A percentile compares a stretch with the other conserved stretches of the same genome.
phyloP scores from a whole-genome alignment of 2,329 filamentous ascomycete species.

The Cladophialophora bantiana region DNA sequence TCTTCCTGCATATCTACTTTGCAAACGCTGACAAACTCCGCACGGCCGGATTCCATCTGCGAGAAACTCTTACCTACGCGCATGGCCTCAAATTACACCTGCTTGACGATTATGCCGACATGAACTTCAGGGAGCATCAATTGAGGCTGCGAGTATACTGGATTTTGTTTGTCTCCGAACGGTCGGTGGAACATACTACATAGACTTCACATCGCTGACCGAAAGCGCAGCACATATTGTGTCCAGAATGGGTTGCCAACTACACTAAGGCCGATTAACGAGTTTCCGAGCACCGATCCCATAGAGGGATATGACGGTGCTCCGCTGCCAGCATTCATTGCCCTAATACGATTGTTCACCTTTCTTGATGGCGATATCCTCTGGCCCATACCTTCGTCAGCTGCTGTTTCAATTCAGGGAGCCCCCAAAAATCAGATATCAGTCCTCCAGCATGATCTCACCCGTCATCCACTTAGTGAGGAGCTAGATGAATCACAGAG shows the following conservation, averaged over 20 bases:
- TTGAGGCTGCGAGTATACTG: constrained; percentile 57
- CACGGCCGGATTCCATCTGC: constrained; percentile 55
- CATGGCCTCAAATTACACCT: constrained; percentile 59
- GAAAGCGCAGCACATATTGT: constrained; percentile 9
- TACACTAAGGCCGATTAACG: constrained; percentile 7
- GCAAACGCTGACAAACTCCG: constrained; percentile 45
- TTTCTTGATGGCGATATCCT: constrained; percentile 21
- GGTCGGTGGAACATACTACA: neutral
- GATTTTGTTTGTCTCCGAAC: constrained; percentile 58
- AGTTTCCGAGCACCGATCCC: neutral
- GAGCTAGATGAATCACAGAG: constrained; percentile 18
- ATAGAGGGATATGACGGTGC: constrained; percentile 10
- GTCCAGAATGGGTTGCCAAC: constrained; percentile 18
- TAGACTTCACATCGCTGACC: neutral
- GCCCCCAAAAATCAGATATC: constrained; percentile 3
- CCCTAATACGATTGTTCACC: constrained; percentile 13
- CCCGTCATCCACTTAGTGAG: neutral
- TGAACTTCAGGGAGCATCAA: constrained; percentile 52
- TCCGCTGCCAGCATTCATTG: constrained; percentile 16
- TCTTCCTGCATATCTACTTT: constrained; percentile 61
- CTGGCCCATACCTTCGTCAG: neutral
- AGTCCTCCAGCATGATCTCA: constrained; percentile 7
- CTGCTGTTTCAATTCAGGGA: neutral
- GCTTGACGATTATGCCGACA: constrained; percentile 50
- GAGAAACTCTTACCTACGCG: constrained; percentile 61